Percentiles rank a stretch among this genome's conserved stretches.
phyloP scores from a whole-genome alignment of 768 basidiomycete genomes.

The Collybia mongolica region DNA sequence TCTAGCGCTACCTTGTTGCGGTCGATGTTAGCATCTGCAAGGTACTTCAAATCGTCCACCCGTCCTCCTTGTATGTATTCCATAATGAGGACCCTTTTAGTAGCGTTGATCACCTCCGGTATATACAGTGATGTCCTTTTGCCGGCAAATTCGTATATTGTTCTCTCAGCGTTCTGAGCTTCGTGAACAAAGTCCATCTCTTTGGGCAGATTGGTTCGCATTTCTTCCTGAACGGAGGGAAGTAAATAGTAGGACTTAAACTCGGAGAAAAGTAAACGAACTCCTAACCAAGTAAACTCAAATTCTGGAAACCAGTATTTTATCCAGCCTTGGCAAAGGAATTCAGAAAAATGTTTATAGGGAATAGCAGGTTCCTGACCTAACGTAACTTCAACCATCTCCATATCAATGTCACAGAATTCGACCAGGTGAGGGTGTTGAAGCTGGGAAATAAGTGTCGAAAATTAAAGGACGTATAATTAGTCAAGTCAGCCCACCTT shows the following conservation, averaged over 20 bases:
- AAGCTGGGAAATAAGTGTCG: slow-evolving; percentile 37
- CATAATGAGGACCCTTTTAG: slow-evolving; percentile 89
- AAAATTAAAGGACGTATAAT: not conserved
- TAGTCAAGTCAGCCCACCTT: slow-evolving; percentile 49
- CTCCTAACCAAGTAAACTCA: slow-evolving; percentile 90
- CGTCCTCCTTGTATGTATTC: slow-evolving; percentile 90
- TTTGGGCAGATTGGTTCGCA: slow-evolving; percentile 86
- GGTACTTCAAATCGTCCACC: slow-evolving; percentile 84
- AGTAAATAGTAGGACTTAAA: slow-evolving; percentile 21
- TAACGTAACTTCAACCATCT: slow-evolving; percentile 74
- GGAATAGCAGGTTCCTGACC: slow-evolving; percentile 37
- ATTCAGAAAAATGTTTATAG: slow-evolving; percentile 3
- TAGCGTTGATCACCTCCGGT: slow-evolving; percentile 76
- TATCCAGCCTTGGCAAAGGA: slow-evolving; percentile 59
- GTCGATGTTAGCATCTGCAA: slow-evolving; percentile 82
- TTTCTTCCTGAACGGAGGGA: slow-evolving; percentile 75
- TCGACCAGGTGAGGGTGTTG: slow-evolving; percentile 95
- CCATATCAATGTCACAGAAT: slow-evolving; percentile 89
- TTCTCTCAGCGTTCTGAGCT: slow-evolving; percentile 78
- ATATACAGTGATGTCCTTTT: slow-evolving; percentile 84
- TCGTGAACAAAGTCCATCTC: slow-evolving; percentile 97
- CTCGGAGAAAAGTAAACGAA: slow-evolving; percentile 22
- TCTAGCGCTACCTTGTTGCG: slow-evolving; percentile 93
- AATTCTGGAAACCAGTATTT: slow-evolving; percentile 95
- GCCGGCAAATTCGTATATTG: slow-evolving; percentile 65